These are phyloP conservation scores for Myrica gale DNA, from an alignment of 306 rosid species.

Conservation along the genomic window DNA sequence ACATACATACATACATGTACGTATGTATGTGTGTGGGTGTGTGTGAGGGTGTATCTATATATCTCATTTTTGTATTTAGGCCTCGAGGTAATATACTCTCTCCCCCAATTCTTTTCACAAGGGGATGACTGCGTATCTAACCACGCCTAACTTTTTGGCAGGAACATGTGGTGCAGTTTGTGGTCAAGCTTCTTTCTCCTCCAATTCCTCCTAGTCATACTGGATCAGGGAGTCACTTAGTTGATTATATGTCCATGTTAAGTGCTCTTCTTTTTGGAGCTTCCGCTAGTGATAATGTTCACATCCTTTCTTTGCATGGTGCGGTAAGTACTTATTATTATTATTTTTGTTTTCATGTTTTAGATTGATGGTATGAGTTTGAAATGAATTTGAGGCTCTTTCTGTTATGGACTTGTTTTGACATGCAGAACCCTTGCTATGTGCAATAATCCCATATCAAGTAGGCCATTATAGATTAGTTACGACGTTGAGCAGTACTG, in stretches of 20 bases:
- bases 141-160: slow-evolving; percentile 30
- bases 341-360: slow-evolving; percentile 7
- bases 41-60: neutral
- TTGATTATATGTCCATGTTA: slow-evolving; percentile 57
- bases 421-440: neutral
- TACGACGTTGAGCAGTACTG: neutral
- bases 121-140: neutral
- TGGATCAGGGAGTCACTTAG: slow-evolving; percentile 52
- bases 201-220: slow-evolving; percentile 44
- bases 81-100: slow-evolving; percentile 16
- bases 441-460: neutral
- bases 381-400: slow-evolving; percentile 16
- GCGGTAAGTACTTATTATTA: slow-evolving; percentile 46
- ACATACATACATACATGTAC: too few species aligned
- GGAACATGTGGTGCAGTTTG: slow-evolving; percentile 71
- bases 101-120: slow-evolving; percentile 11
- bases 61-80: slow-evolving; percentile 19
- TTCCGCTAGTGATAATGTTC: slow-evolving; percentile 61
- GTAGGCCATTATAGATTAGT: neutral
- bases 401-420: slow-evolving; percentile 3
- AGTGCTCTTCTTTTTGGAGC: slow-evolving; percentile 59
- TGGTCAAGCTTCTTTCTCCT: slow-evolving; percentile 68
- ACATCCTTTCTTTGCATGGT: slow-evolving; percentile 74
- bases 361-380: slow-evolving; percentile 9
- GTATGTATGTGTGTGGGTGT: too few species aligned